Evolutionary conservation across 2,329 filamentous ascomycete species (phyloP), one percentile per base, ranked within the genome.

Genomic region (Trichoderma harzianum): DNA sequence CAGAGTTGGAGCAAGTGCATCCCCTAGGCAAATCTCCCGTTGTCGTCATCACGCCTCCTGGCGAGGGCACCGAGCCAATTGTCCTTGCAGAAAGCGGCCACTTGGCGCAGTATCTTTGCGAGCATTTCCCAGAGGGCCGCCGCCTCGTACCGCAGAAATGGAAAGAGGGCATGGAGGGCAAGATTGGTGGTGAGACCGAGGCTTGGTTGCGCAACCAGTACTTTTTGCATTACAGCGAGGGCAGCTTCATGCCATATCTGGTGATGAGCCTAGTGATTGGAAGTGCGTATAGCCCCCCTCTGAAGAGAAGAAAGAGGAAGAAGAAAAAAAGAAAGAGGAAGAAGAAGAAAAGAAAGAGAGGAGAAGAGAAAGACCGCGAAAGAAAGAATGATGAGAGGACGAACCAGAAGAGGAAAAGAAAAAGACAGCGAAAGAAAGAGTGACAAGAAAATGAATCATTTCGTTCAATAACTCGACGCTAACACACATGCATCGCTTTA

Each of bases 11-110:
- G 78, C 86, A 93, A 74, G 83, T 97, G 47, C 94, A 97, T 78
- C 92, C 93, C 0, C 86, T 98, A 5, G 95, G 95, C 73, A 97
- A 97, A 80, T 94, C 93, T 1, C 95, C 95, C 0, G 83, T 95
- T 55, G 83, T 98, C 74, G 88, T 88, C 10, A 84, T 98, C 76
- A 83, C 81, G n/a, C 79, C 84, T 0, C 76, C 83, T 0, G 82
- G 79, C 26, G 77, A 77, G 4, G 74, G 73, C 24, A 63, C 73
- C n/a, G 79, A 87, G 75, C 84, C 87, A 2, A 77, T 89, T 12
- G 87, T 95, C 0, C 83, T 98, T 61, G 93, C 93, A 11, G 95
- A 98, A 83, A 95, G 92, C 58, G 94, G 88, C 7, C 87, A 91
- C 72, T 95, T 98, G 76, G 85, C 90, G 12, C 92, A 97, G 82